A percentile compares a stretch with the other conserved stretches of the same genome.
Conservation (phyloP, 805 yeast species). For the Zygoascus biomembranicola region DNA sequence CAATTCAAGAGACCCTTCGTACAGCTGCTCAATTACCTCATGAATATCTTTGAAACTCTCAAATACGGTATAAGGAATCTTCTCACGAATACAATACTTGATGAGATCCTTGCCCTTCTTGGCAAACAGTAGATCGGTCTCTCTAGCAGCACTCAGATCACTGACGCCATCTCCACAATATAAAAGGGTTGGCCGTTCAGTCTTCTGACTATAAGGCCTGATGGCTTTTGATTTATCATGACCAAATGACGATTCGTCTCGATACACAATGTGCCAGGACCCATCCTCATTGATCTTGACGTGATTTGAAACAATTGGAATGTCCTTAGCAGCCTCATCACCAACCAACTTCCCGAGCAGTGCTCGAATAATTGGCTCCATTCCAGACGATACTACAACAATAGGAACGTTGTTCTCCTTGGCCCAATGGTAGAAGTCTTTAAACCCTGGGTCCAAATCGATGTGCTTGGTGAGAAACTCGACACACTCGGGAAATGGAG, state of each 20-base stretch:
- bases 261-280: slow-evolving; percentile 77
- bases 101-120: slow-evolving; percentile 87
- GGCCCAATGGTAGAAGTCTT: slow-evolving; percentile 73
- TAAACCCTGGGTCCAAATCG: slow-evolving; percentile 85
- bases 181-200: slow-evolving; percentile 56
- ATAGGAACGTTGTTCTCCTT: slow-evolving; percentile 65
- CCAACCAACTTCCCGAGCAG: slow-evolving; percentile 70
- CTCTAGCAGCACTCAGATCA: slow-evolving; percentile 90
- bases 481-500: slow-evolving; percentile 77
- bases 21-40: slow-evolving; percentile 46
- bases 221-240: slow-evolving; percentile 90
- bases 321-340: slow-evolving; percentile 56
- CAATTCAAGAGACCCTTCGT: slow-evolving; percentile 33
- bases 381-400: slow-evolving; percentile 84
- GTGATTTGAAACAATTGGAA: slow-evolving; percentile 77
- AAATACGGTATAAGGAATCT: slow-evolving; percentile 80
- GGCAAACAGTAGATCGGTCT: slow-evolving; percentile 89
- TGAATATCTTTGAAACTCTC: slow-evolving; percentile 68
- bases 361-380: slow-evolving; percentile 84
- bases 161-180: slow-evolving; percentile 98
- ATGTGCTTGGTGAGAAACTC: slow-evolving; percentile 56
- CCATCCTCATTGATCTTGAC: slow-evolving; percentile 48
- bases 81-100: slow-evolving; percentile 70
- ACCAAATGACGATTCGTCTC: slow-evolving; percentile 83
- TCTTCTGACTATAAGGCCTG: slow-evolving; percentile 33